Conservation (phyloP, 23 red algal genomes). For the Gracilaria vermiculophylla region DNA sequence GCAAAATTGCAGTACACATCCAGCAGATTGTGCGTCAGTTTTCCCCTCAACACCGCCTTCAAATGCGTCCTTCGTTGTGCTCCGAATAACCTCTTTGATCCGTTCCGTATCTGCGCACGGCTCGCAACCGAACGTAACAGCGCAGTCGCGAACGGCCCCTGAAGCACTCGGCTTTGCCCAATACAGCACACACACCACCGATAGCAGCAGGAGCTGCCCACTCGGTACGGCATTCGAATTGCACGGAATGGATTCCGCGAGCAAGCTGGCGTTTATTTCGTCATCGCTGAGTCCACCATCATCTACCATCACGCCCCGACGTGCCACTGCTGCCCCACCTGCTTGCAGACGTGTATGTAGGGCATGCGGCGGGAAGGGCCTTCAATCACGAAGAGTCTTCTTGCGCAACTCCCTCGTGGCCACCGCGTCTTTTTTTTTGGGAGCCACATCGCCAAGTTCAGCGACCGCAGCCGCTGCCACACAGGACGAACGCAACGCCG, state of each 20-base stretch:
- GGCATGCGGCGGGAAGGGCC: background rate
- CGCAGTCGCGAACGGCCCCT: too few species aligned
- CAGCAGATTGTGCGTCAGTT: too few species aligned
- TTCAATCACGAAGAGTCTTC: background rate
- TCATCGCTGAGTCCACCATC: background rate
- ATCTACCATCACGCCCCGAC: background rate
- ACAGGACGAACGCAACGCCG: background rate
- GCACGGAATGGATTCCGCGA: background rate
- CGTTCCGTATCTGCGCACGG: too few species aligned
- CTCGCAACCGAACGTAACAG: too few species aligned
- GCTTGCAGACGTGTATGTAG: background rate
- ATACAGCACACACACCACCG: too few species aligned
- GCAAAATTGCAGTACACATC: too few species aligned
- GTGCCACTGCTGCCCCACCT: background rate
- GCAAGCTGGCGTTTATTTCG: background rate
- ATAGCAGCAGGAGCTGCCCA: too few species aligned
- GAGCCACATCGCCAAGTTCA: background rate
- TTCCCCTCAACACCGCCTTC: too few species aligned
- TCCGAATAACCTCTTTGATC: too few species aligned
- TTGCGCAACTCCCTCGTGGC: background rate
- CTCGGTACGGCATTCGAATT: background rate
- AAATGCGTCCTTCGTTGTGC: too few species aligned
- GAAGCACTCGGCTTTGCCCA: too few species aligned
- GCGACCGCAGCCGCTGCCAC: background rate
- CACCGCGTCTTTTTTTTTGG: conserved; percentile 23